These are phyloP conservation scores for Raphanus raphanistrum DNA, from an alignment of 345 rosid genomes.

Conservation along the genomic window DNA sequence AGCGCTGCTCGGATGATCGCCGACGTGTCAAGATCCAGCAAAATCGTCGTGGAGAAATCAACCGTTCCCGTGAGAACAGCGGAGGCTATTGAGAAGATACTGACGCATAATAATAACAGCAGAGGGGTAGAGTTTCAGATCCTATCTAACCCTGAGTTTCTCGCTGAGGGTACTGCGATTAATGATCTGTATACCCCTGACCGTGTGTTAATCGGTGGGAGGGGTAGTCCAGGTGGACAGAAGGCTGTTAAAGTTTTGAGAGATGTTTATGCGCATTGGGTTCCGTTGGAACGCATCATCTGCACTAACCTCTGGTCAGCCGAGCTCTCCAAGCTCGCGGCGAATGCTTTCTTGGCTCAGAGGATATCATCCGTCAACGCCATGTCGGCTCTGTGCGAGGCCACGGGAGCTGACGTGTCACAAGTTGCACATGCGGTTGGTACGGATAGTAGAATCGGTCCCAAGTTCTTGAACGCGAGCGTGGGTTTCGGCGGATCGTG, in stretches of 20 bases:
- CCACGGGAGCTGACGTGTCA: conserved; percentile 67
- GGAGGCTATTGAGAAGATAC: conserved; percentile 70
- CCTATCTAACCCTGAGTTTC: conserved; percentile 73
- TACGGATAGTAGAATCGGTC: conserved; percentile 64
- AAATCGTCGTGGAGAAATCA: conserved; percentile 75
- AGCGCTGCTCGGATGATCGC: conserved; percentile 82
- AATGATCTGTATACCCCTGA: conserved; percentile 56
- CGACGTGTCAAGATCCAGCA: conserved; percentile 69
- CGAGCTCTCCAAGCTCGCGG: conserved; percentile 77
- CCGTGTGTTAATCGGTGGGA: conserved; percentile 70
- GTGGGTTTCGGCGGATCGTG: conserved; percentile 81
- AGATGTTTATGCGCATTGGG: conserved; percentile 77
- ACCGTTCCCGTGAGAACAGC: conserved; percentile 78
- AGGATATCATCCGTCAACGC: conserved; percentile 76
- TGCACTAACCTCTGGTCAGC: conserved; percentile 81
- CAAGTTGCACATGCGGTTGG: conserved; percentile 66
- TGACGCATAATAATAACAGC: conserved; percentile 69
- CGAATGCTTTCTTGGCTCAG: conserved; percentile 74
- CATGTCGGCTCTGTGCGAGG: conserved; percentile 76
- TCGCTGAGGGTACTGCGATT: conserved; percentile 77
- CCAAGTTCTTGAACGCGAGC: conserved; percentile 69
- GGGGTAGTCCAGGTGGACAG: conserved; percentile 62
- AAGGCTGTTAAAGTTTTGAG: conserved; percentile 53
- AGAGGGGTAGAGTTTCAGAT: conserved; percentile 72
- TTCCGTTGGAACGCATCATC: conserved; percentile 55